phyloP scores from a whole-genome alignment of 2,329 filamentous ascomycete genomes.

The Pseudocercospora fijiensis region DNA sequence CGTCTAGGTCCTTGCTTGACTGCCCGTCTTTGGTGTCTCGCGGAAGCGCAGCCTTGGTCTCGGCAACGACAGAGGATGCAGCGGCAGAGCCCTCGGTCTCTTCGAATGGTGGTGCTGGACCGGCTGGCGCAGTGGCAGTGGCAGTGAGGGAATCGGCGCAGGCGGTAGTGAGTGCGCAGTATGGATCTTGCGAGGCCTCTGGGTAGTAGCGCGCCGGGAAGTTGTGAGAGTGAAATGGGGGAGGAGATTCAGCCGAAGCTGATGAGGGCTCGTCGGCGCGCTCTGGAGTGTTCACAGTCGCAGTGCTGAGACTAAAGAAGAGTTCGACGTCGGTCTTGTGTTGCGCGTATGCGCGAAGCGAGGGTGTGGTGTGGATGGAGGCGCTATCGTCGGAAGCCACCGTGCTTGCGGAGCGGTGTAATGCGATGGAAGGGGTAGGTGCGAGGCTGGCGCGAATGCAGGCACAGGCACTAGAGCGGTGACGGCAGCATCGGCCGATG shows the following conservation, averaged over 20 bases:
- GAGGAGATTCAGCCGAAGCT: constrained; percentile 55
- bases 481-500: neutral
- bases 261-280: constrained; percentile 32
- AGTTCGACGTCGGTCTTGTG: constrained; percentile 35
- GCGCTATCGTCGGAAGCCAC: constrained; percentile 37
- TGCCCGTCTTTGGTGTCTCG: constrained; percentile 74
- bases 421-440: neutral
- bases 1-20: constrained; percentile 69
- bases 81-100: constrained; percentile 40
- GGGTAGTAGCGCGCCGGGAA: constrained; percentile 61
- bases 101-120: constrained; percentile 50
- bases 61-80: constrained; percentile 58
- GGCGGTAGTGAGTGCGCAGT: constrained; percentile 42
- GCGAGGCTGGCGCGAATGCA: neutral
- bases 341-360: constrained; percentile 31
- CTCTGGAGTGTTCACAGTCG: constrained; percentile 16
- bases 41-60: constrained; percentile 84
- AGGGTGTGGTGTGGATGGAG: constrained; percentile 38
- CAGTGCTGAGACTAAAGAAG: constrained; percentile 31
- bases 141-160: constrained; percentile 47
- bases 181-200: constrained; percentile 49
- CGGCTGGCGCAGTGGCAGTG: constrained; percentile 49
- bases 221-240: constrained; percentile 65
- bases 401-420: constrained; percentile 23
- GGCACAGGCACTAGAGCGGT: neutral